Conservation (phyloP, 805 yeast genomes). For the Candida tallmaniae region DNA sequence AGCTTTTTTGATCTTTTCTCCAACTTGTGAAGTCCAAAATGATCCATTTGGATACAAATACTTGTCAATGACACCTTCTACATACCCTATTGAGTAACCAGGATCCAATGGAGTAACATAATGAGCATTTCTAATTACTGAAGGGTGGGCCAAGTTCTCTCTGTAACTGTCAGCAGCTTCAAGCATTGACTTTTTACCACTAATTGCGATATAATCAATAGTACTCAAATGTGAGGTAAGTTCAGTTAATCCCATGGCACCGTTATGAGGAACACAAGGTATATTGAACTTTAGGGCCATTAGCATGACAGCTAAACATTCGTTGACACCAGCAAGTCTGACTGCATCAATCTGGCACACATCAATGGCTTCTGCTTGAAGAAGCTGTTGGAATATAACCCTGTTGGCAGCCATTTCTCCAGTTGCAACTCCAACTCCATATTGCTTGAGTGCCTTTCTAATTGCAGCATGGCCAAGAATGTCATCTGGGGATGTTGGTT, state of each 20-base stretch:
- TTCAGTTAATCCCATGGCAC: slow-evolving; percentile 15
- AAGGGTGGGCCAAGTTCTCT: slow-evolving; percentile 13
- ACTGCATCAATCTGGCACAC: slow-evolving; percentile 15
- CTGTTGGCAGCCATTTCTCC: slow-evolving; percentile 16
- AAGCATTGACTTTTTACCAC: slow-evolving; percentile 14
- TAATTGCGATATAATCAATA: slow-evolving; percentile 12
- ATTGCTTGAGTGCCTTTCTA: slow-evolving; percentile 13
- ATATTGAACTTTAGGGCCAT: slow-evolving; percentile 13
- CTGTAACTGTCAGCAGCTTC: slow-evolving; percentile 15
- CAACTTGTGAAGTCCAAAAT: slow-evolving; percentile 16
- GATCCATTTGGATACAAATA: slow-evolving; percentile 12
- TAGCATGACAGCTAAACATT: slow-evolving; percentile 15
- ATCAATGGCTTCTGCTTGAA: slow-evolving; percentile 14
- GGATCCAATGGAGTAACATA: slow-evolving; percentile 15
- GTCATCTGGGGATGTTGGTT: slow-evolving; percentile 15
- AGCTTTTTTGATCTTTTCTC: slow-evolving; percentile 12
- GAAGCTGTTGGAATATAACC: slow-evolving; percentile 14
- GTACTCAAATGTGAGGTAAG: slow-evolving; percentile 12
- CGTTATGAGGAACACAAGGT: slow-evolving; percentile 15
- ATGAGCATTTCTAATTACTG: slow-evolving; percentile 12
- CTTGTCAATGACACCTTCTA: slow-evolving; percentile 12
- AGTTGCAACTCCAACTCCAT: slow-evolving; percentile 14
- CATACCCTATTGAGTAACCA: slow-evolving; percentile 14
- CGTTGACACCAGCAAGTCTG: slow-evolving; percentile 13
- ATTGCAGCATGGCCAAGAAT: slow-evolving; percentile 15